A percentile compares a stretch with the other conserved stretches of the same genome.
These are phyloP conservation scores for Heteromeles arbutifolia DNA, from an alignment of 306 rosid genomes.

Conservation along the genomic window DNA sequence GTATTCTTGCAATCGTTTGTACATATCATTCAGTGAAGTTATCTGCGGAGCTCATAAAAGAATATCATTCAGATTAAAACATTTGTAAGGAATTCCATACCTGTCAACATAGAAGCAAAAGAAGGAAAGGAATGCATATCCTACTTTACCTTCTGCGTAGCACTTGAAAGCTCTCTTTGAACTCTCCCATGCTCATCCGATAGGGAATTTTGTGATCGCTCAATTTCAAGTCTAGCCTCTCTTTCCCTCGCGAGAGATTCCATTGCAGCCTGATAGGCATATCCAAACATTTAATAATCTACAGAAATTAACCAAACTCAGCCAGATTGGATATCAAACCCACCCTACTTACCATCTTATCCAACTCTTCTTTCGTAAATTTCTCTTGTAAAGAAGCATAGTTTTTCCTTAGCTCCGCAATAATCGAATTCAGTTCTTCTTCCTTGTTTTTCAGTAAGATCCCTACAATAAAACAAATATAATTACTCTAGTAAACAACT, in stretches of 20 bases:
- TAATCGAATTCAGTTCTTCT: slow-evolving; percentile 79
- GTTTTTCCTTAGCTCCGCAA: slow-evolving; percentile 66
- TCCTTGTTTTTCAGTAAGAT: slow-evolving; percentile 65
- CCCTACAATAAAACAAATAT: slow-evolving; percentile 37
- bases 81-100: not conserved
- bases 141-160: slow-evolving; percentile 76
- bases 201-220: slow-evolving; percentile 65
- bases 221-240: slow-evolving; percentile 64
- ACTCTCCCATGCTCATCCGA: slow-evolving; percentile 76
- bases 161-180: slow-evolving; percentile 78
- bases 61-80: not conserved
- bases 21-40: slow-evolving; percentile 88
- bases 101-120: not conserved
- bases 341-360: slow-evolving; percentile 58
- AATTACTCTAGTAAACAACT: slow-evolving; percentile 10
- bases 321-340: slow-evolving; percentile 2
- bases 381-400: slow-evolving; percentile 68
- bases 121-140: slow-evolving; percentile 1
- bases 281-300: slow-evolving; percentile 6
- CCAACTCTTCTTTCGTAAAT: slow-evolving; percentile 70
- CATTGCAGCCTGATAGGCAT: slow-evolving; percentile 51
- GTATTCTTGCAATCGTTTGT: slow-evolving; percentile 86
- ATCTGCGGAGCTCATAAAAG: slow-evolving; percentile 47
- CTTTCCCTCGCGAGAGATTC: slow-evolving; percentile 72
- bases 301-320: slow-evolving; percentile 15